These are phyloP conservation scores for Botrytis elliptica DNA, from an alignment of 2,329 filamentous ascomycete genomes.

Conservation along the genomic window DNA sequence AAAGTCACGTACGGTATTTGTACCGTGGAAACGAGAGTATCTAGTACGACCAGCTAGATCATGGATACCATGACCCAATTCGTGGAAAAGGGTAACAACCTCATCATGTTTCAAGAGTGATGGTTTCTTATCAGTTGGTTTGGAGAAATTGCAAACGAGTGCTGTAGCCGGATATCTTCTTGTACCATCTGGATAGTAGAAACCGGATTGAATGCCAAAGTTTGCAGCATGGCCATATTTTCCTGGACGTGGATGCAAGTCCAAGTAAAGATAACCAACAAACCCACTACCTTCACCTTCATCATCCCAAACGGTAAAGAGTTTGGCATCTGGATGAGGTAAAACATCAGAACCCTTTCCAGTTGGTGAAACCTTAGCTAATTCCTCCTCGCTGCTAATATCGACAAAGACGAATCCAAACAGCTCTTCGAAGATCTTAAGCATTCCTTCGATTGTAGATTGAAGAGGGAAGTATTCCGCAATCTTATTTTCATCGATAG, in stretches of 20 bases:
- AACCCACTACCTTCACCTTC: conserved; percentile 68
- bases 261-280: conserved; percentile 79
- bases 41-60: conserved; percentile 62
- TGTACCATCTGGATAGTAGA: conserved; percentile 63
- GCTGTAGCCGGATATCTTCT: conserved; percentile 75
- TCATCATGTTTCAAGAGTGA: conserved; percentile 80
- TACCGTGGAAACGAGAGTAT: conserved; percentile 67
- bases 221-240: conserved; percentile 86
- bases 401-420: conserved; percentile 79
- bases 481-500: conserved; percentile 75
- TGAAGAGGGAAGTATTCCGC: conserved; percentile 81
- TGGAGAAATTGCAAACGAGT: conserved; percentile 82
- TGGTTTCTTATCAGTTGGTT: conserved; percentile 73
- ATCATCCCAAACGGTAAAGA: conserved; percentile 83
- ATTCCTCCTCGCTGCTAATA: conserved; percentile 59
- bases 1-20: conserved; percentile 65
- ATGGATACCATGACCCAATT: conserved; percentile 70
- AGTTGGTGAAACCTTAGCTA: conserved; percentile 37
- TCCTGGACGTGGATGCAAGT: conserved; percentile 75
- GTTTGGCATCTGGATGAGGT: conserved; percentile 80
- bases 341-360: conserved; percentile 49
- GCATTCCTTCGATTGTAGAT: conserved; percentile 72
- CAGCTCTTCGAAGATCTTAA: conserved; percentile 78
- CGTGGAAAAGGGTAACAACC: conserved; percentile 80
- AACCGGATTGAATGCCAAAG: conserved; percentile 77